Conservation (phyloP, 805 yeast species). For the Barnettozyma botsteinii region DNA sequence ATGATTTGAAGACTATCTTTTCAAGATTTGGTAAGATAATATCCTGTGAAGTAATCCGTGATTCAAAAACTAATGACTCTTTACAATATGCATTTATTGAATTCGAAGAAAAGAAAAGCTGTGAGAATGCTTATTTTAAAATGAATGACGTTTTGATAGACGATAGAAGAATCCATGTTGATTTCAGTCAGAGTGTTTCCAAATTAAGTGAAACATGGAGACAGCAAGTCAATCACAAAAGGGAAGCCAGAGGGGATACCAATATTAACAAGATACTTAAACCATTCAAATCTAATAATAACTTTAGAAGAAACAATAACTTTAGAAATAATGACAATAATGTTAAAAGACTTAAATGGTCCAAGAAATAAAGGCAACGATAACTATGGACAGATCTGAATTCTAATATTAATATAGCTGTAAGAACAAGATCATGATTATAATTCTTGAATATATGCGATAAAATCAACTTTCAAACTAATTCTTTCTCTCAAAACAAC, state of each 20-base stretch:
- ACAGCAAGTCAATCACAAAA: constrained; percentile 9
- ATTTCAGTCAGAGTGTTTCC: constrained; percentile 55
- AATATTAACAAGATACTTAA: background rate
- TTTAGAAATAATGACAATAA: background rate
- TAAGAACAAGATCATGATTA: too few relatives aligned
- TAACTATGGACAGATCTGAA: too few relatives aligned
- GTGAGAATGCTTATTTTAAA: constrained; percentile 57
- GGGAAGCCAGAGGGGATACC: too few relatives aligned
- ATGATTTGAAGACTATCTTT: constrained; percentile 51
- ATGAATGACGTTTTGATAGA: constrained; percentile 61
- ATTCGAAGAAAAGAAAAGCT: constrained; percentile 39
- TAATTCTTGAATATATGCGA: too few relatives aligned
- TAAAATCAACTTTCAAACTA: too few relatives aligned
- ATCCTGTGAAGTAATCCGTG: constrained; percentile 48
- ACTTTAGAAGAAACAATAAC: background rate
- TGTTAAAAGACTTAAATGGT: background rate
- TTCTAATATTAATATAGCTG: too few relatives aligned
- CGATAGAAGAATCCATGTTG: constrained; percentile 58
- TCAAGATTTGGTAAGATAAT: constrained; percentile 53
- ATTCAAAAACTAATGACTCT: constrained; percentile 41
- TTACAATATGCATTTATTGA: constrained; percentile 63
- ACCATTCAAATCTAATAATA: background rate
- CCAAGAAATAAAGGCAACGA: background rate
- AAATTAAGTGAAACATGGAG: constrained; percentile 25
- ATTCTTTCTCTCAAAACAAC: too few relatives aligned